Conservation (phyloP, 495 filamentous ascomycete genomes). For the Penicillium argentinense region DNA sequence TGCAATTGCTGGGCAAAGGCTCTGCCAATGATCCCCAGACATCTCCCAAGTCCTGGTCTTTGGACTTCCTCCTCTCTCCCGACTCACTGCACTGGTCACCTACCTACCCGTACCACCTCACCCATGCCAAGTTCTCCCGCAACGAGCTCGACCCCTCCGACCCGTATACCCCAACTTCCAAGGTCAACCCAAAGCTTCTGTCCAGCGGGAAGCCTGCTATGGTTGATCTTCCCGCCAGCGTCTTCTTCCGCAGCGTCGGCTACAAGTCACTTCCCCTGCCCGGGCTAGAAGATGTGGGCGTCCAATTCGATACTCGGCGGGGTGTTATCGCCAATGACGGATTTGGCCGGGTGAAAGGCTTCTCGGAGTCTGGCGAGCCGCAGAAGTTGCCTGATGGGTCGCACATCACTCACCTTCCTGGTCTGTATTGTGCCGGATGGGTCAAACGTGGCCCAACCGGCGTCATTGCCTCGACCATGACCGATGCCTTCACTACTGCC, state of each 20-base stretch:
- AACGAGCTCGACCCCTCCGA: constrained; percentile 54
- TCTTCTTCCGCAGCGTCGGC: constrained; percentile 89
- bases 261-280: constrained; percentile 79
- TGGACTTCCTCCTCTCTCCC: constrained; percentile 81
- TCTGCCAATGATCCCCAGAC: constrained; percentile 48
- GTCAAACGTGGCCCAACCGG: constrained; percentile 94
- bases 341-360: constrained; percentile 65
- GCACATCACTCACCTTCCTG: constrained; percentile 58
- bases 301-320: constrained; percentile 69
- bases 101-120: constrained; percentile 45
- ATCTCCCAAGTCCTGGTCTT: constrained; percentile 70
- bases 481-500: constrained; percentile 86
- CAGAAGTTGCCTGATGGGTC: constrained; percentile 36
- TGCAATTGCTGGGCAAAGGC: constrained; percentile 76
- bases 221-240: constrained; percentile 53
- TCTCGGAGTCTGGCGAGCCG: constrained; percentile 19
- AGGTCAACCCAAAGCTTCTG: constrained; percentile 37
- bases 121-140: constrained; percentile 63
- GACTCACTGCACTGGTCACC: constrained; percentile 59
- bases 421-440: constrained; percentile 94
- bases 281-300: constrained; percentile 71
- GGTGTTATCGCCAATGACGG: constrained; percentile 87
- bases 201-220: constrained; percentile 45
- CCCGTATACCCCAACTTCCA: constrained; percentile 44
- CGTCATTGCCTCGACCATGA: constrained; percentile 95